Base-by-base conservation (phyloP, 257 asterid species). In the Gynochthodes officinalis region DNA sequence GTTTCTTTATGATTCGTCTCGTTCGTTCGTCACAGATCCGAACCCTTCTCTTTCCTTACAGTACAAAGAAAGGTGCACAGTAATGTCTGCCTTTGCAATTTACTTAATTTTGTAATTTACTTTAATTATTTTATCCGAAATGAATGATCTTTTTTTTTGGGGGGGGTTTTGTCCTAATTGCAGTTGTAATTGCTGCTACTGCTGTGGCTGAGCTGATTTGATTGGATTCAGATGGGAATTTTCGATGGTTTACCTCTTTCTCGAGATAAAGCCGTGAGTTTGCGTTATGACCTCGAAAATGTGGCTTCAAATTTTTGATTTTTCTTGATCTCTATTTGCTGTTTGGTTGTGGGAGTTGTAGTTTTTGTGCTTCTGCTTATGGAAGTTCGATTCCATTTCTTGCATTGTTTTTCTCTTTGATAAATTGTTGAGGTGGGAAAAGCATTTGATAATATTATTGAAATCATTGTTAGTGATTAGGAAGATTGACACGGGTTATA, bases 231-330 rank as follows among this genome's bases (percentile, higher is more conserved):
- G 89, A 94, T 94, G 99, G 92, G 95, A 64, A 82, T 86, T 70
- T 92, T 94, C 78, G 97, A 90, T 63, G 98, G 96, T 28, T 89
- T 94, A 73, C 99, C 99, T 60, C 80, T 94, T 82, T 85, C 99
- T 60, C 84, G 82, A 28, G 97, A 89, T 16, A 91, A 94, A 87
- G 84, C 89, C 67, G 99, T 91, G 78, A 86, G 96, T 83, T 30
- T 55, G 1, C 60, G 27, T 70, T 14, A 27, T 49, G 11, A 27
- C 28, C 8, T 63, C 5, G 9, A 25, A 18, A 64, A 19, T 39
- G 18, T 73, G 10, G 76, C 43, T 69, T 75, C 30, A 25, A 19
- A 0, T 46, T 67, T 62, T 40, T 23, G 2, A 4, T 32, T 52
- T 2, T 66, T n/a, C 23, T 67, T 30, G 28, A 39, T 21, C 16